Percentiles rank a stretch among this genome's conserved stretches.
Evolutionary conservation across 1,284 basidiomycete genomes (phyloP).

Genomic region (Cyathus olla): DNA sequence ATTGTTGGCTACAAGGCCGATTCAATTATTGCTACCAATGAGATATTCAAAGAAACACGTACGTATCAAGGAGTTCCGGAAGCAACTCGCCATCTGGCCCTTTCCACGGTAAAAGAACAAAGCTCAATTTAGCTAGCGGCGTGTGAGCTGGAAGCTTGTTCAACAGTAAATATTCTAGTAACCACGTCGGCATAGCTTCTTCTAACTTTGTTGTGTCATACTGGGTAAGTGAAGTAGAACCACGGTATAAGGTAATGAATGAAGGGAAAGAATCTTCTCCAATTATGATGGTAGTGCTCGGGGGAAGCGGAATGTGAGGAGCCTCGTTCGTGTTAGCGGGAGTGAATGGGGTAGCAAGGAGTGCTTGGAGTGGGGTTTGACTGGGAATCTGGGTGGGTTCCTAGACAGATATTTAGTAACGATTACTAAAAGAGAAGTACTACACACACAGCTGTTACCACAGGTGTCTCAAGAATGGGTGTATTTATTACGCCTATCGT

Average conservation of each 20-base stretch:
- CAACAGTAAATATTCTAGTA: constrained; percentile 87
- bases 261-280: constrained; percentile 87
- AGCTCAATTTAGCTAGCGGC: constrained; percentile 82
- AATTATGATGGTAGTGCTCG: constrained; percentile 80
- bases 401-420: neutral
- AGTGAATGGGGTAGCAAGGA: constrained; percentile 76
- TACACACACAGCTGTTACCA: neutral
- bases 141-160: constrained; percentile 67
- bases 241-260: constrained; percentile 85
- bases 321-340: constrained; percentile 82
- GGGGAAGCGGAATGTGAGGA: constrained; percentile 75
- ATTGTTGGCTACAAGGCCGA: constrained; percentile 67
- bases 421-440: neutral
- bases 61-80: constrained; percentile 85
- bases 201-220: constrained; percentile 80
- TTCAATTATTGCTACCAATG: too few relatives aligned
- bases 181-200: constrained; percentile 87
- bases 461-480: neutral
- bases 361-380: constrained; percentile 61
- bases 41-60: constrained; percentile 33
- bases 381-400: constrained; percentile 29
- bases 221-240: constrained; percentile 67
- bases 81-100: constrained; percentile 67
- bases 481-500: neutral
- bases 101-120: constrained; percentile 87